These are phyloP conservation scores for Paradendryphiella salina DNA, from an alignment of 2,329 filamentous ascomycete species.

Conservation along the genomic window DNA sequence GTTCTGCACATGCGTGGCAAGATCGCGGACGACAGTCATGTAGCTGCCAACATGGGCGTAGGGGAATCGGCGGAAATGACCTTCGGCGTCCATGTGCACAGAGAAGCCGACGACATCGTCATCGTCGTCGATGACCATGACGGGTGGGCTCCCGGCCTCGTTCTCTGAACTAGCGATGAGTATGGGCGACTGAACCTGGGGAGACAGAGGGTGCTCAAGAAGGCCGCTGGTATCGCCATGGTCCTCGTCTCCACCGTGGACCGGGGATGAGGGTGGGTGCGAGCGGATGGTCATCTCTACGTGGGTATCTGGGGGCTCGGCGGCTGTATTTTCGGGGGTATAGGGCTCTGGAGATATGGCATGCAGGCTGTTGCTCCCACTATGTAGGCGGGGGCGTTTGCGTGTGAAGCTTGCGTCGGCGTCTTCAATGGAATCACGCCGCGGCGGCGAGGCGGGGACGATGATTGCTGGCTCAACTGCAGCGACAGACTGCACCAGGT, in stretches of 20 bases:
- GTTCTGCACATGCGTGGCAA: slow-evolving; percentile 33
- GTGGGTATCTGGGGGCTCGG: slow-evolving; percentile 26
- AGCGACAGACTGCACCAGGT: slow-evolving; percentile 41
- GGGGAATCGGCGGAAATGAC: slow-evolving; percentile 41
- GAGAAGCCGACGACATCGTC: slow-evolving; percentile 22
- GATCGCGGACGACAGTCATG: slow-evolving; percentile 24
- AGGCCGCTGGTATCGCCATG: slow-evolving; percentile 14
- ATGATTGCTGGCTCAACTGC: slow-evolving; percentile 39
- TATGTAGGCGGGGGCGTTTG: slow-evolving; percentile 52
- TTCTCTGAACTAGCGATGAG: slow-evolving; percentile 24
- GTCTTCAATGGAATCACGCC: slow-evolving; percentile 52
- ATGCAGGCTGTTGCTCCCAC: slow-evolving; percentile 39
- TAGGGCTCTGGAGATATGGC: slow-evolving; percentile 38
- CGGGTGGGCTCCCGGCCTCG: slow-evolving; percentile 35
- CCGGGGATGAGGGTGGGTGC: slow-evolving; percentile 36
- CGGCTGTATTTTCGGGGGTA: slow-evolving; percentile 17
- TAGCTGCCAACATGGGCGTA: slow-evolving; percentile 26
- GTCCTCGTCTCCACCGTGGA: slow-evolving; percentile 22
- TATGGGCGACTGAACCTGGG: slow-evolving; percentile 15
- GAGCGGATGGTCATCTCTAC: slow-evolving; percentile 49
- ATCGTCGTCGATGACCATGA: slow-evolving; percentile 47
- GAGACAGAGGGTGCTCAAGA: slow-evolving; percentile 11
- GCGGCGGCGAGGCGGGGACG: slow-evolving; percentile 41
- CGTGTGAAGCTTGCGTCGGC: slow-evolving; percentile 50
- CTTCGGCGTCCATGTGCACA: slow-evolving; percentile 31